Base-by-base conservation (phyloP, 2,329 filamentous ascomycete genomes). In the Trichoderma lentiforme region DNA sequence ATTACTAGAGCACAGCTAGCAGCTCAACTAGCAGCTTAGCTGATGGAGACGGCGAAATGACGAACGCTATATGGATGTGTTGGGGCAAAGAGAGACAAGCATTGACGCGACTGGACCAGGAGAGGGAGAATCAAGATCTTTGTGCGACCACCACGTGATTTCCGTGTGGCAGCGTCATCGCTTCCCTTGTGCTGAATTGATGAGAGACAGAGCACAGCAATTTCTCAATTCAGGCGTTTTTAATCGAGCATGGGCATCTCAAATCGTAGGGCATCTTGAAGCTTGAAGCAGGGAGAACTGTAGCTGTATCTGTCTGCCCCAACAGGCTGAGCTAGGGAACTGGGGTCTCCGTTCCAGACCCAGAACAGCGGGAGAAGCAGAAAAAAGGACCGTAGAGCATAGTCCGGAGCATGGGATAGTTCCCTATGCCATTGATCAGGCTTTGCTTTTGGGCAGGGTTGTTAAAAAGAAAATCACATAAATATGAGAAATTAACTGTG, bases 41-140 rank as follows among this genome's bases (percentile, higher is more conserved):
- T 60, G 64, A 58, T 67, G 64, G 51, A 36, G 64, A 57, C 43
- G 34, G 61, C 53, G 62, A 65, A 56, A 66, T 66, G 34, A 56
- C 62, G 43, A 65, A 24, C 32, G n/a, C 47, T 8, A 51, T 30
- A 51, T 64, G 6, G 36, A 47, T 47, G 43, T 26, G 63, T 56
- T 66, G 62, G 62, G 64, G 47, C 30, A 36, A 36, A 32, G 21
- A 65, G n/a, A 58, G n/a, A 68, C 53, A 43, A 32, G 28, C 34
- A 68, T 30, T 30, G 32, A 43, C n/a, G 34, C 53, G 30, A 24
- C 64, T 21, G 18, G 9, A 32, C 32, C 14, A 15, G 32, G 32
- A 65, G 39, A 43, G 39, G 47, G 30, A 66, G 24, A 30, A 66
- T 66, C 63, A 21, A 66, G 28, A 36, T 66, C 47, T 56, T 66